Conservation (phyloP, 352 stramenopile genomes). For the Aphanomyces stellatus region DNA sequence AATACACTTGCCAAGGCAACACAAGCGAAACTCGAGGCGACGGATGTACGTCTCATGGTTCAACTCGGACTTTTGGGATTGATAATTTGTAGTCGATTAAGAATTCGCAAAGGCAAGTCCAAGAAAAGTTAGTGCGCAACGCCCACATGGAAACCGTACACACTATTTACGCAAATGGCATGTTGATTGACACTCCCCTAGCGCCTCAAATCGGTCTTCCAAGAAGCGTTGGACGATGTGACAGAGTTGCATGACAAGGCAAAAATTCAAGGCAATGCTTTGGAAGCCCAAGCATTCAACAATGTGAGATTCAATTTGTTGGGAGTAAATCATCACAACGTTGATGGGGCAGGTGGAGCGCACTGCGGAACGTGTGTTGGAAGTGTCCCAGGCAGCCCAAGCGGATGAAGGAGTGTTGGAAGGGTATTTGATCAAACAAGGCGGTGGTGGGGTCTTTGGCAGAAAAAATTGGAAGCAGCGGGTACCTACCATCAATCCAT, state of each 20-base stretch:
- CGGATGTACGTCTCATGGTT: neutral
- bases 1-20: neutral
- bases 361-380: constrained; percentile 54
- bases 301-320: too few species aligned
- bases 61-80: neutral
- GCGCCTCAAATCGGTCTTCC: neutral
- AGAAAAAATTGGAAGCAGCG: constrained; percentile 85
- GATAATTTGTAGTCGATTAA: constrained; percentile 17
- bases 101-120: constrained; percentile 7
- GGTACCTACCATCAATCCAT: neutral
- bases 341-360: constrained; percentile 1
- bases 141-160: constrained; percentile 13
- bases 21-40: constrained; percentile 3
- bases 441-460: constrained; percentile 58
- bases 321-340: neutral
- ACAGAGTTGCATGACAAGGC: constrained; percentile 1
- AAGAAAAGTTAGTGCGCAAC: constrained; percentile 5
- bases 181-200: neutral
- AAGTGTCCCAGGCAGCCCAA: constrained; percentile 61
- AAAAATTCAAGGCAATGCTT: constrained; percentile 4
- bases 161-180: too few species aligned
- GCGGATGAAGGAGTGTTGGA: constrained; percentile 44
- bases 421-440: constrained; percentile 83
- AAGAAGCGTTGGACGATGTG: constrained; percentile 15
- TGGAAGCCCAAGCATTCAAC: constrained; percentile 14